Evolutionary conservation across 2,329 filamentous ascomycete genomes (phyloP).

Genomic region (Diaporthe helianthi): DNA sequence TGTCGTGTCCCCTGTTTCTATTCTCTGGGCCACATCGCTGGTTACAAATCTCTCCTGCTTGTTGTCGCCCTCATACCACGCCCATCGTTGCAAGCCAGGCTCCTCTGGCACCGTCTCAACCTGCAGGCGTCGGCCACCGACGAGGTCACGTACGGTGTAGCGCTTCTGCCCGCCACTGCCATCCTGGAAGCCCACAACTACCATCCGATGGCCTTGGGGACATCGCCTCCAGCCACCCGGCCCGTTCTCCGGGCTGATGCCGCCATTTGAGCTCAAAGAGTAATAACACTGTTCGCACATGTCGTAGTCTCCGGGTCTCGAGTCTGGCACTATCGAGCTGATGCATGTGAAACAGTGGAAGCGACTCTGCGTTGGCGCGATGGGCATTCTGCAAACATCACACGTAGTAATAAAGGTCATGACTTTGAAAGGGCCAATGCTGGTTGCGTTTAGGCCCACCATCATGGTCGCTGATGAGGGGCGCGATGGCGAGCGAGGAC

Average conservation of each 20-base stretch:
- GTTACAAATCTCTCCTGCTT: conserved; percentile 57
- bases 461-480: conserved; percentile 56
- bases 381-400: conserved; percentile 77
- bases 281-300: conserved; percentile 82
- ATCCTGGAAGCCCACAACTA: conserved; percentile 77
- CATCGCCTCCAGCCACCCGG: conserved; percentile 85
- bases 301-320: conserved; percentile 78
- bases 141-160: conserved; percentile 72
- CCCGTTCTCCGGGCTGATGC: conserved; percentile 78
- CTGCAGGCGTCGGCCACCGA: conserved; percentile 76
- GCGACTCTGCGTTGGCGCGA: conserved; percentile 71
- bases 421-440: conserved; percentile 66
- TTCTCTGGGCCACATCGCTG: conserved; percentile 55
- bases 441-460: conserved; percentile 53
- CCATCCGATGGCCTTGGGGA: conserved; percentile 82
- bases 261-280: conserved; percentile 66
- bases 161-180: conserved; percentile 70
- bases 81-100: conserved; percentile 56
- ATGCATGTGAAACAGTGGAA: conserved; percentile 84
- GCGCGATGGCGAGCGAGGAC: conserved; percentile 51
- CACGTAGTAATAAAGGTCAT: conserved; percentile 78
- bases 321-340: conserved; percentile 54
- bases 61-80: conserved; percentile 52
- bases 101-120: conserved; percentile 55
- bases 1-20: conserved; percentile 44